Conservation (phyloP, 768 basidiomycete species). For the Auricularia sp. region DNA sequence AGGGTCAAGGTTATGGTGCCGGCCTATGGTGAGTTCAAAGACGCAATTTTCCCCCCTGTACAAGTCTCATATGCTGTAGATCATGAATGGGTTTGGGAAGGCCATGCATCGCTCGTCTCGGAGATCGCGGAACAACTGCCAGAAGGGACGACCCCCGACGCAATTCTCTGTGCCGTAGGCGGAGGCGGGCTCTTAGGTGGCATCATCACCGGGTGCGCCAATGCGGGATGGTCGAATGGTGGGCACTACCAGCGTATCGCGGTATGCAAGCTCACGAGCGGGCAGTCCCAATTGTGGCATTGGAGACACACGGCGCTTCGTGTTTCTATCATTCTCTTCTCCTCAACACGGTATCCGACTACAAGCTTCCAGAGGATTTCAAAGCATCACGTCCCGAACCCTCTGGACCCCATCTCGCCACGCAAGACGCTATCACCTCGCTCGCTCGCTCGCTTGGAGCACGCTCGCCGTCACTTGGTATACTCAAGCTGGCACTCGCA, state of each 20-base stretch:
- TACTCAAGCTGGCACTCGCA: slow-evolving; percentile 56
- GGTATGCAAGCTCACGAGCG: neutral
- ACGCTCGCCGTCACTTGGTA: slow-evolving; percentile 47
- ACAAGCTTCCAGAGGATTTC: neutral
- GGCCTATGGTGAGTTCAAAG: slow-evolving; percentile 32
- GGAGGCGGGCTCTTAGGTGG: slow-evolving; percentile 66
- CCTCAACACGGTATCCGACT: slow-evolving; percentile 26
- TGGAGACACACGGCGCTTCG: slow-evolving; percentile 64
- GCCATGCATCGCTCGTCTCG: slow-evolving; percentile 61
- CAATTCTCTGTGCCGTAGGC: slow-evolving; percentile 70
- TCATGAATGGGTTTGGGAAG: slow-evolving; percentile 55
- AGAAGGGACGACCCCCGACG: slow-evolving; percentile 39
- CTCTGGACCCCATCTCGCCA: slow-evolving; percentile 36
- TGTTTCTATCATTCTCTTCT: slow-evolving; percentile 64
- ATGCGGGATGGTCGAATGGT: slow-evolving; percentile 63
- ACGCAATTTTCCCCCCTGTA: neutral
- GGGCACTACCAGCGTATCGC: slow-evolving; percentile 11
- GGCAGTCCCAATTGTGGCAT: slow-evolving; percentile 50
- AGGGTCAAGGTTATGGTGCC: slow-evolving; percentile 50
- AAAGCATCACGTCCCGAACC: neutral
- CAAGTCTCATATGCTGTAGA: neutral
- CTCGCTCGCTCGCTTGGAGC: slow-evolving; percentile 65
- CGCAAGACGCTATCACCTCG: slow-evolving; percentile 47
- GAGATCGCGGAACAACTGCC: slow-evolving; percentile 51
- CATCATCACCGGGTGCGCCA: slow-evolving; percentile 53